Evolutionary conservation across 306 rosid genomes (phyloP).

Genomic region (Betula pendula): DNA sequence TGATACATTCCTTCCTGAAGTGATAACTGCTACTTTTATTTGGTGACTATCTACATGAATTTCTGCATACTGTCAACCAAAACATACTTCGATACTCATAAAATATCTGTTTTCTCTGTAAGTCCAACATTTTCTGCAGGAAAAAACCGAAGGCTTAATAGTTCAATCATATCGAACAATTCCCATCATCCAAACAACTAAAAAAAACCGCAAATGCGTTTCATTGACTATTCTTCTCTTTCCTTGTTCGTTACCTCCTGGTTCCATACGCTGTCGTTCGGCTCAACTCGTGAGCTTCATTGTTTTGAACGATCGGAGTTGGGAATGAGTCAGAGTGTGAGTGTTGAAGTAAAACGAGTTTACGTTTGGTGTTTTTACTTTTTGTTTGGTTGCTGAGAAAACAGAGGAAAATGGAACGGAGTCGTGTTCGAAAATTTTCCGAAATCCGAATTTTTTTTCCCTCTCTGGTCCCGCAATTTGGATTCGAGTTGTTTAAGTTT

Average conservation of each 20-base stretch:
- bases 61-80: too few species aligned
- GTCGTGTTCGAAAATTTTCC: slow-evolving; percentile 4
- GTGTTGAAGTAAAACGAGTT: neutral
- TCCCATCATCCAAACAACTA: too few species aligned
- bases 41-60: too few species aligned
- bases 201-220: too few species aligned
- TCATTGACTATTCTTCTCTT: slow-evolving; percentile 11
- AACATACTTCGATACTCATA: too few species aligned
- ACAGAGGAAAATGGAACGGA: slow-evolving; percentile 17
- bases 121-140: too few species aligned
- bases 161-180: too few species aligned
- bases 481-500: neutral
- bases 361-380: neutral
- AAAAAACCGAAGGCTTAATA: too few species aligned
- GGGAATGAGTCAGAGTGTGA: neutral
- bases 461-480: too few species aligned
- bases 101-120: too few species aligned
- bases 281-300: neutral
- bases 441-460: neutral
- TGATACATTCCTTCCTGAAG: too few species aligned
- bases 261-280: neutral
- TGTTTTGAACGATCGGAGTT: slow-evolving; percentile 14
- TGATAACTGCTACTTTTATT: too few species aligned
- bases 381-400: slow-evolving; percentile 30
- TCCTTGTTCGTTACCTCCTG: neutral